Evolutionary conservation across 169 alveolate species (phyloP), one percentile per base, ranked within the genome.

Genomic region (Eimeria necatrix): DNA sequence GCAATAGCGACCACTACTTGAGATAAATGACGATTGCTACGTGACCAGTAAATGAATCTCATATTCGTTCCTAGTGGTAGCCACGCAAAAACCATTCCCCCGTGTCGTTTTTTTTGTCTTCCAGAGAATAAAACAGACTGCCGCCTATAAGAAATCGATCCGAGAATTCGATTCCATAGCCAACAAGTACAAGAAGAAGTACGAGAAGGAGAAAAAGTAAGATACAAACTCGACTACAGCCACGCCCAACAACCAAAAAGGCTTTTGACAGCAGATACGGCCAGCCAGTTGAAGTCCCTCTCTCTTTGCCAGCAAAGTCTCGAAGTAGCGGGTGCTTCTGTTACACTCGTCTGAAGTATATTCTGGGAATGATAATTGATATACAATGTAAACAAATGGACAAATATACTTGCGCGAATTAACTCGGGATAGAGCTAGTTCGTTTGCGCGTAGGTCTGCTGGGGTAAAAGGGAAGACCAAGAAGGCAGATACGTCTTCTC

Each of bases 141-240:
- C 26, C 5, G 48, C 46, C 22, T 60, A 59, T 60, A 60, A 53
- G 61, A 60, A 84, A 20, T 49, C 92, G 22, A 32, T 84, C 60
- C 74, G 78, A 51, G 78, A 60, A 10, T 84, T 84, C 48, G 92
- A 84, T 4, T 14, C 48, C 22, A 84, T 84, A 18, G 92, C 92
- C 80, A 78, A 53, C 24, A 84, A 84, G 80, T 60, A 59, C 78
- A 84, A 26, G 24, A 84, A 84, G 48, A 51, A 59, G 41, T 59
- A 26, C 48, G 61, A 84, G 60, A 84, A 84, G 49, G 92, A 84
- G 46, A 32, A 84, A 59, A 22, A 52, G 26, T 22, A 68, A 51
- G 7, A 16, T 20, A 64, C 32, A 64, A 18, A 64, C 41, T 32
- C 41, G 41, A 32, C 41, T 32, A 32, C 41, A 32, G 41, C 41